Base-by-base conservation (phyloP, 2,329 filamentous ascomycete genomes). In the Fusarium temperatum region DNA sequence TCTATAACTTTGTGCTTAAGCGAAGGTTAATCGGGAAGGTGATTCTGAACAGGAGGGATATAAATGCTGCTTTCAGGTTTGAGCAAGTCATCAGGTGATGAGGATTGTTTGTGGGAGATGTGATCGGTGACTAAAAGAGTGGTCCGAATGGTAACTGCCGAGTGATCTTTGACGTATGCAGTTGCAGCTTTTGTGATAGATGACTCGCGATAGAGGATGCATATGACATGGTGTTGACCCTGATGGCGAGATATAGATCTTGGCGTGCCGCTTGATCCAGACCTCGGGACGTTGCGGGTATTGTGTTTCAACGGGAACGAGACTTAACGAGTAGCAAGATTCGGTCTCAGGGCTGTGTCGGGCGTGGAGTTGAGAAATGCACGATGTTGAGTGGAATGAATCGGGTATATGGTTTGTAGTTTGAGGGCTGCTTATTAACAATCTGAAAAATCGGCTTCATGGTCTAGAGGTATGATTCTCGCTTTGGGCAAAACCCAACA, bases 391-490 rank as follows among this genome's bases (percentile, higher is more conserved):
- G 15, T 9, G 1, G 1, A 9, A 8, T 17, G 32, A 9, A 1
- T 8, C 3, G 8, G 1, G 7, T 51, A 20, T 20, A 42, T 42
- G 0, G 1, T 0, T 0, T 26, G 0, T 0, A 10, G 0, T n/a
- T 6, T 13, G 2, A 14, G 32, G 2, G 1, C 4, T 1, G 5
- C 6, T 17, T 35, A 42, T 32, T 13, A 35, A 32, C 35, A 18
- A 54, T 11, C 18, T 10, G 10, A 5, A n/a, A 36, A 14, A 32
- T 38, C n/a, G 70, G 70, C 70, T 72, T 63, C 62, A 70, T 73
- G 70, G 70, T 73, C 70, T 73, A 73, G 70, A 48, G 56, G 70
- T 73, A 73, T 73, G 70, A 73, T 73, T 73, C 70, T 36, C 18
- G 66, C 70, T 73, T 73, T 73, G 70, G 70, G 70, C 0, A 35